A percentile compares a stretch with the other conserved stretches of the same genome.
These are phyloP conservation scores for Dittrichia graveolens DNA, from an alignment of 129 eudicot genomes.

Conservation along the genomic window DNA sequence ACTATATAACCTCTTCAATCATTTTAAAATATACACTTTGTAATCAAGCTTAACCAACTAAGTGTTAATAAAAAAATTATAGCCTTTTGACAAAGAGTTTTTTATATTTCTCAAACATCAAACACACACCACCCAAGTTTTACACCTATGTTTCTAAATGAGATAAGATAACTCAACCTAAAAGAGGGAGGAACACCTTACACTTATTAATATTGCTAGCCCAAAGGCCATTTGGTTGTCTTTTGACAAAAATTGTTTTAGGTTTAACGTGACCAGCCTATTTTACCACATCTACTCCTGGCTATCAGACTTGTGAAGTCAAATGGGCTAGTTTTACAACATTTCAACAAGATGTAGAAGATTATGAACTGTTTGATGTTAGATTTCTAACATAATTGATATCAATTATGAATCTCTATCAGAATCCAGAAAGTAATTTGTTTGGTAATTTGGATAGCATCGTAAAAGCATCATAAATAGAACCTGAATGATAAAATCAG, in stretches of 20 bases:
- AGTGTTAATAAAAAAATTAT: neutral
- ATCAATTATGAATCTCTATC: slow-evolving; percentile 2
- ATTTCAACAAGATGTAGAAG: neutral
- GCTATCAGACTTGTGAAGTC: neutral
- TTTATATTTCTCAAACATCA: neutral
- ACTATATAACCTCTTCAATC: neutral
- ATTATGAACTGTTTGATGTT: neutral
- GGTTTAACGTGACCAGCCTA: neutral
- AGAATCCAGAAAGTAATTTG: neutral
- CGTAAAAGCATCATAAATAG: neutral
- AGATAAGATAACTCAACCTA: too few species aligned
- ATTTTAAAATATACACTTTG: neutral
- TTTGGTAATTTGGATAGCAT: slow-evolving; percentile 1
- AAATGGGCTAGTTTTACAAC: neutral
- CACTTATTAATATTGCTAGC: too few species aligned
- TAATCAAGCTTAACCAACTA: neutral
- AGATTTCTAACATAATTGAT: slow-evolving; percentile 1
- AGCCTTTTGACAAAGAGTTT: neutral
- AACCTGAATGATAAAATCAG: slow-evolving; percentile 85
- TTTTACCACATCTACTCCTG: neutral
- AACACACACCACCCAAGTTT: too few species aligned
- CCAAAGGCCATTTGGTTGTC: too few species aligned
- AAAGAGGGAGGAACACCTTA: too few species aligned
- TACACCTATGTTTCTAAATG: too few species aligned
- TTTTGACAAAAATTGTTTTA: neutral